Base-by-base conservation (phyloP, 2,329 filamentous ascomycete genomes). In the Trichoderma koningiopsis region DNA sequence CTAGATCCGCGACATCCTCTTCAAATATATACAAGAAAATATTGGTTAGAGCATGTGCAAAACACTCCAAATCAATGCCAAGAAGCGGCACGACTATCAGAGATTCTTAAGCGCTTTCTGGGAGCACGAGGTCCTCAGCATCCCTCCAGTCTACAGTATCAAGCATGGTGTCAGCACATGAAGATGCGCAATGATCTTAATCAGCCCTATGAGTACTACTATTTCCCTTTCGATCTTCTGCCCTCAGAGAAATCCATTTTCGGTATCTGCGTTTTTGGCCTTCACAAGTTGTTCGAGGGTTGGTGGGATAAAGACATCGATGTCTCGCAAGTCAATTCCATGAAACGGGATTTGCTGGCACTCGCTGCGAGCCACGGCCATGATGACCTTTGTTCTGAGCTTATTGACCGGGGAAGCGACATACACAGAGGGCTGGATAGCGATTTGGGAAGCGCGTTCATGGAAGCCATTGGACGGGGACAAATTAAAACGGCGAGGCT, bases 241-340 rank as follows among this genome's bases (percentile, higher is more conserved):
- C n/a, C 65, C 5, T n/a, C 19, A 3, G 43, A 60, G 1, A 60
- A 60, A 1, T 47, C 65, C 1, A 55, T 61, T 19, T 68, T 61
- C 29, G 47, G 33, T 0, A 55, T 68, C 13, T 68, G 57, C 31
- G 43, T 8, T 47, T 11, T 61, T 3, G 47, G 24, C 10, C 31
- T 56, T 19, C 24, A 55, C 13, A 35, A 43, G 40, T 11, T 61
- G 11, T 33, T 68, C 2, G 5, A 14, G 1, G 57, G 49, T 3
- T 68, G 65, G 56, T 68, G 65, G 57, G n/a, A 52, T 27, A 5
- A 58, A 31, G 33, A n/a, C 33, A 33, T 68, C 10, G 33, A 61
- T 7, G 14, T 55, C 3, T 68, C 43, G 8, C 57, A 68, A 47
- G 57, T 68, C 8, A 68, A 61, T 53, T n/a, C n/a, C n/a, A n/a